phyloP scores from a whole-genome alignment of 2,329 filamentous ascomycete genomes.

The Apiospora rasikravindrae region DNA sequence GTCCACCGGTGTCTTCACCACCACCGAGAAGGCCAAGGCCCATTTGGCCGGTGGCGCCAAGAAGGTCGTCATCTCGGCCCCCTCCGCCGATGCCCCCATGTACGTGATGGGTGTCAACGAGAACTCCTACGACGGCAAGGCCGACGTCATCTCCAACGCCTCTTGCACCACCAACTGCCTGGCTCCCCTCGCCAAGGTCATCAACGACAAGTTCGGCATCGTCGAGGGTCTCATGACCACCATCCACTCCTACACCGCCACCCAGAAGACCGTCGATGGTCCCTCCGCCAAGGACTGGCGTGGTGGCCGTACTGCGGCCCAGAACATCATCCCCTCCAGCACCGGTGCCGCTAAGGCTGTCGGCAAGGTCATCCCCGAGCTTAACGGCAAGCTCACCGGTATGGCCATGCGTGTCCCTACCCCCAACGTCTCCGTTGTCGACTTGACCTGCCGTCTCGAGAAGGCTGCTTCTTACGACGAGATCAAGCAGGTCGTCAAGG shows the following conservation, averaged over 20 bases:
- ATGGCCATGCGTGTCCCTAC: conserved; percentile 99
- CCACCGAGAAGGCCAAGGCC: conserved; percentile 90
- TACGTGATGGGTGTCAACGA: conserved; percentile 99
- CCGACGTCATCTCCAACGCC: conserved; percentile 97
- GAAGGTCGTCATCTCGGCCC: conserved; percentile 95
- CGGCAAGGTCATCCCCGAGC: conserved; percentile 97
- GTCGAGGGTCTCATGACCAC: conserved; percentile 99
- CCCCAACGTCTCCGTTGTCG: conserved; percentile 98
- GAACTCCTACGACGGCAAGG: conserved; percentile 86
- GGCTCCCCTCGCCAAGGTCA: conserved; percentile 98
- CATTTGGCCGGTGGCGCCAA: conserved; percentile 97
- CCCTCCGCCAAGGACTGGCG: conserved; percentile 99
- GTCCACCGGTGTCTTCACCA: conserved; percentile 99
- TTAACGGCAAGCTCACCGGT: conserved; percentile 99
- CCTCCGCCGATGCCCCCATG: conserved; percentile 96
- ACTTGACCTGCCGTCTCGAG: conserved; percentile 92
- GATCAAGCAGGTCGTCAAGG: conserved; percentile 93
- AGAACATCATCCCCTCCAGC: conserved; percentile 99
- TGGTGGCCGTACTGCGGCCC: conserved; percentile 96
- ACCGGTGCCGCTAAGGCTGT: conserved; percentile 99
- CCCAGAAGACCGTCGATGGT: conserved; percentile 99
- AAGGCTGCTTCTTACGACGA: conserved; percentile 87
- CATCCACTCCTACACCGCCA: conserved; percentile 99
- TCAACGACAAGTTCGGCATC: conserved; percentile 98
- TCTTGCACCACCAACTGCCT: conserved; percentile 99